Base-by-base conservation (phyloP, 805 yeast species). In the Soucietia sequanensis region DNA sequence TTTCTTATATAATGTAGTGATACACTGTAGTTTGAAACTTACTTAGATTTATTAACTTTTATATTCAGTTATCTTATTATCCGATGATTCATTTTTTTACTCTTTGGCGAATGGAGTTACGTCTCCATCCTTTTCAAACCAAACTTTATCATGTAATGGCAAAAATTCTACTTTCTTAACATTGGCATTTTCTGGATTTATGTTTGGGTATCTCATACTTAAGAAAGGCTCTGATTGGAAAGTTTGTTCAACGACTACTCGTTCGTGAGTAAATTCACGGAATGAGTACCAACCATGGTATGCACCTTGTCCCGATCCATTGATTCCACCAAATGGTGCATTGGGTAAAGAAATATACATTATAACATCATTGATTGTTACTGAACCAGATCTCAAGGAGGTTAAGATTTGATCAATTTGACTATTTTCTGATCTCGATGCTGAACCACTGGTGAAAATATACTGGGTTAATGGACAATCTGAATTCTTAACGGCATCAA, bases 281-380 rank as follows among this genome's bases (percentile, higher is more conserved):
- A 51, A 68, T 1, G 59, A 52, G 24, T 37, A 70, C 42, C 59
- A 62, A 3, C 96, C 96, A 54, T 89, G 96, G 61, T 88, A 89
- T 21, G 72, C 62, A 8, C 96, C 97, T 38, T 67, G 29, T 1
- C 98, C 98, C 0, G 95, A 85, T 11, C 54, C 55, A 11, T 97
- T 96, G 36, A 90, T 65, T 15, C 98, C 98, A 21, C 98, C 98
- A 60, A 90, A 91, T 18, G 97, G 96, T 3, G 86, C 76, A 32
- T 71, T 69, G 6, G 69, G 39, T 34, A 84, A 69, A 1, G 79
- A 90, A 27, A 77, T 87, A 43, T 88, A 95, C 49, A 85, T 41
- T 31, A 87, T 34, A 0, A 80, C 70, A 45, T 89, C 96, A 53
- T 88, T 87, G 41, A 85, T 65, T 31, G 77, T 57, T 9, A 79